Conservation (phyloP, 768 basidiomycete genomes). For the Trametes elegans region DNA sequence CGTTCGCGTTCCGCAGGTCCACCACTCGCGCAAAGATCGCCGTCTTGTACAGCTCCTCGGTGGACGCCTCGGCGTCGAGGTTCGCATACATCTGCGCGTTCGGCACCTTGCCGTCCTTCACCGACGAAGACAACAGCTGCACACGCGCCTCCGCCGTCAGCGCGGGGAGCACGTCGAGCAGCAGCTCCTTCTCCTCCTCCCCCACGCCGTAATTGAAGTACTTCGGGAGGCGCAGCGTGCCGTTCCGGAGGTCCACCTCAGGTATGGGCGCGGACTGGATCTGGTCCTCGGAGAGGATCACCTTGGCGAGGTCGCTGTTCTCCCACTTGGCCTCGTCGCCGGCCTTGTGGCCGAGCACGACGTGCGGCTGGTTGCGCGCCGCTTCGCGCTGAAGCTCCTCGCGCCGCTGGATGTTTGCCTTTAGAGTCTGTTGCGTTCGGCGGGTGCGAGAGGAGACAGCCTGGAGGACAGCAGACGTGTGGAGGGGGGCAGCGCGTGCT, state of each 20-base stretch:
- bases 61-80: conserved; percentile 10
- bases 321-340: conserved; percentile 68
- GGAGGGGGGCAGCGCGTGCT: conserved; percentile 36
- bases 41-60: conserved; percentile 42
- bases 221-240: conserved; percentile 46
- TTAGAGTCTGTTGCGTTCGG: conserved; percentile 38
- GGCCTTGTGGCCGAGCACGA: conserved; percentile 70
- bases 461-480: conserved; percentile 44
- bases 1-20: conserved; percentile 87
- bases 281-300: conserved; percentile 53
- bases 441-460: conserved; percentile 32
- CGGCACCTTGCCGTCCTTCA: too few relatives aligned
- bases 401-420: conserved; percentile 45
- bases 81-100: neutral
- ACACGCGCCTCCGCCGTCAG: conserved; percentile 37
- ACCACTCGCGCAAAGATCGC: conserved; percentile 63
- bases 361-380: conserved; percentile 50
- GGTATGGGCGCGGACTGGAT: conserved; percentile 23
- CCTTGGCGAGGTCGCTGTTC: conserved; percentile 60
- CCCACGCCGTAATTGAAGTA: conserved; percentile 68
- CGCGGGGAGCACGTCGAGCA: conserved; percentile 68
- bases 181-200: conserved; percentile 50
- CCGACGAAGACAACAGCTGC: conserved; percentile 8
- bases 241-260: conserved; percentile 24
- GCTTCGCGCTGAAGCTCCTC: conserved; percentile 39